Evolutionary conservation across 2,329 filamentous ascomycete genomes (phyloP).

Genomic region (Periconia macrospinosa): DNA sequence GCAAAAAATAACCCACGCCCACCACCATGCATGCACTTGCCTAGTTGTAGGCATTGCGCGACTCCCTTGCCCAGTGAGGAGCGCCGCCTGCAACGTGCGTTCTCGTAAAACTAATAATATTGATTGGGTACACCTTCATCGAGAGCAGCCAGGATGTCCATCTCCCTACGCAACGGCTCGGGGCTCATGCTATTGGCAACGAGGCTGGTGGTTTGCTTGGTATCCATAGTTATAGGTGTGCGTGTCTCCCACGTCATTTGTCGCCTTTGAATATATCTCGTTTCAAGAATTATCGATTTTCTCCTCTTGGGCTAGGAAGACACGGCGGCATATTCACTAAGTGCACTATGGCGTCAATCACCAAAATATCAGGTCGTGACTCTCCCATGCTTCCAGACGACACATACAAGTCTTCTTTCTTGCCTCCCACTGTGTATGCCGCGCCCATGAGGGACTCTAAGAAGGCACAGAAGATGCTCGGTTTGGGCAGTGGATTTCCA

Average conservation of each 20-base stretch:
- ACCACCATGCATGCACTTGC: not conserved
- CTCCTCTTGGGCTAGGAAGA: not conserved
- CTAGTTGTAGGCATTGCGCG: not conserved
- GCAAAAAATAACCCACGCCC: not conserved
- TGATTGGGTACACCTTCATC: not conserved
- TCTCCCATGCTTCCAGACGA: not conserved
- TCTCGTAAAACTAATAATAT: not conserved
- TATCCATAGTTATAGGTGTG: not conserved
- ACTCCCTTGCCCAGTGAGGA: not conserved
- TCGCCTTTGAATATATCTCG: not conserved
- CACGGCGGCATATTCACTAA: not conserved
- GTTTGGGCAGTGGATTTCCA: slow-evolving; percentile 3
- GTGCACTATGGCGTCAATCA: not conserved
- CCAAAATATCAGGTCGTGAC: not conserved
- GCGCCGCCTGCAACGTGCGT: not conserved
- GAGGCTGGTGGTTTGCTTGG: not conserved
- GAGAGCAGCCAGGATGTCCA: not conserved
- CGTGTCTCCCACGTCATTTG: not conserved
- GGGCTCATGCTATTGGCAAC: not conserved
- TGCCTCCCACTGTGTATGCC: not conserved
- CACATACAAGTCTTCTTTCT: not conserved
- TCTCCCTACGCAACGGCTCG: not conserved
- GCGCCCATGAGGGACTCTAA: slow-evolving; percentile 1
- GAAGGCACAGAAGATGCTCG: slow-evolving; percentile 7
- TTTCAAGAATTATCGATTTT: not conserved